Evolutionary conservation across 2,329 filamentous ascomycete genomes (phyloP).

Genomic region (Fusarium sp.): DNA sequence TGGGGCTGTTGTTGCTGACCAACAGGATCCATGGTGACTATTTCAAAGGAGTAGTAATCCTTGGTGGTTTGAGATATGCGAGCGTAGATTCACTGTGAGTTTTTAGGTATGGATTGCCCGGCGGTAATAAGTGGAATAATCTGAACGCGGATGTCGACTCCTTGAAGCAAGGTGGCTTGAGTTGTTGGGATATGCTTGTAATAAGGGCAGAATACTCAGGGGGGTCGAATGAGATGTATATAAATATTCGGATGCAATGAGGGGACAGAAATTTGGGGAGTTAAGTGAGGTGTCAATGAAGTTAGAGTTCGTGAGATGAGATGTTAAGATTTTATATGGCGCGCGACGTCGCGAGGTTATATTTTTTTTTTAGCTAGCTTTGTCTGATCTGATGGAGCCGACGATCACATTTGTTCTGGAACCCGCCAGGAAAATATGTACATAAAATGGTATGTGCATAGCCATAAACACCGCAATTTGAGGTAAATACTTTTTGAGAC

Average conservation of each 20-base stretch:
- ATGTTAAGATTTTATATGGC: constrained; percentile 42
- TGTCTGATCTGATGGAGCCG: constrained; percentile 35
- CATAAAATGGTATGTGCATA: too few relatives aligned
- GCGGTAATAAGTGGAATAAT: background rate
- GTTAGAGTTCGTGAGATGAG: constrained; percentile 20
- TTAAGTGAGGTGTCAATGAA: background rate
- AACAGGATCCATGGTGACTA: constrained; percentile 37
- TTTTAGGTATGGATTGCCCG: background rate
- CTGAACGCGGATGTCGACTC: background rate
- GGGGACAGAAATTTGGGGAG: background rate
- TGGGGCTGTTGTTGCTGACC: constrained; percentile 42
- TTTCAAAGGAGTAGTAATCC: background rate
- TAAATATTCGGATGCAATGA: background rate
- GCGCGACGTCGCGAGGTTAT: constrained; percentile 28
- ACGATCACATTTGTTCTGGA: constrained; percentile 28
- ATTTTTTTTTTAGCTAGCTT: constrained; percentile 28
- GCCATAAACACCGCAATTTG: constrained; percentile 15
- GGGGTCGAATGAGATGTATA: background rate
- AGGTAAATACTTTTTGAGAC: background rate
- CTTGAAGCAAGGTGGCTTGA: constrained; percentile 4
- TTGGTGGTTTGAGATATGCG: background rate
- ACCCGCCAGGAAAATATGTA: constrained; percentile 19
- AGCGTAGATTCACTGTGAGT: background rate
- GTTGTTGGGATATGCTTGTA: background rate
- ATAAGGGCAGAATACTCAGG: background rate